Base-by-base conservation (phyloP, 495 filamentous ascomycete species). In the Staphylotrichum longicolle region DNA sequence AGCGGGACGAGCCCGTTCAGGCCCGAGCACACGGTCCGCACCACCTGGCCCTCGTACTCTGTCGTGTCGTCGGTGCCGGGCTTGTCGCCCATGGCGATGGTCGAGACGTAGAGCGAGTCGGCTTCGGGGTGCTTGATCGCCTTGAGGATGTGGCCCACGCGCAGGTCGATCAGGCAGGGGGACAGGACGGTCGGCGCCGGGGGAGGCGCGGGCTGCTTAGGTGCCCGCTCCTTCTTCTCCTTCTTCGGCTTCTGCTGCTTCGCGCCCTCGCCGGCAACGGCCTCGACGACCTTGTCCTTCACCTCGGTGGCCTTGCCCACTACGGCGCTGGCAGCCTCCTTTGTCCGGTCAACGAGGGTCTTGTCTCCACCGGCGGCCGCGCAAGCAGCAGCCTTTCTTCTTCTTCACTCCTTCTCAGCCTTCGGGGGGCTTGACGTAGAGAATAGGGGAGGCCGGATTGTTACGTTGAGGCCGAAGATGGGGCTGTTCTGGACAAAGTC, bases 81-180 rank as follows among this genome's bases (percentile, higher is more conserved):
- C 56, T 88, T 78, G 75, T 98, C 94, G 58, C 95, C 95, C 78
- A 91, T 92, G 61, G 91, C 91, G 70, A 98, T 96, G n/a, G 92
- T 97, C 58, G 90, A 94, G 57, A 98, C 94, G 74, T 85, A 98
- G 32, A 98, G 84, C 11, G 89, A 93, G 78, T 98, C 94, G 62
- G 94, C 94, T 69, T 98, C 94, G 51, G 94, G 95, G 80, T 98
- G 94, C 70, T 90, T 89, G 76, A 91, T 83, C 20, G 92, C 93
- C 77, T 94, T 90, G 67, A 98, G 85, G 68, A 98, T 96, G 80
- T 98, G 94, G 56, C 95, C 94, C 55, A 98, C 92, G 52, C 94
- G 87, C 45, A 98, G 85, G 70, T 98, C 95, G 69, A 98, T 96
- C 44, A 95, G 81, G 57, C 83, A 83, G 9, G 95, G 95, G 1